Percentiles rank a stretch among this genome's conserved stretches.
Conservation (phyloP, 2,329 filamentous ascomycete species). For the Cladosporium sp. region DNA sequence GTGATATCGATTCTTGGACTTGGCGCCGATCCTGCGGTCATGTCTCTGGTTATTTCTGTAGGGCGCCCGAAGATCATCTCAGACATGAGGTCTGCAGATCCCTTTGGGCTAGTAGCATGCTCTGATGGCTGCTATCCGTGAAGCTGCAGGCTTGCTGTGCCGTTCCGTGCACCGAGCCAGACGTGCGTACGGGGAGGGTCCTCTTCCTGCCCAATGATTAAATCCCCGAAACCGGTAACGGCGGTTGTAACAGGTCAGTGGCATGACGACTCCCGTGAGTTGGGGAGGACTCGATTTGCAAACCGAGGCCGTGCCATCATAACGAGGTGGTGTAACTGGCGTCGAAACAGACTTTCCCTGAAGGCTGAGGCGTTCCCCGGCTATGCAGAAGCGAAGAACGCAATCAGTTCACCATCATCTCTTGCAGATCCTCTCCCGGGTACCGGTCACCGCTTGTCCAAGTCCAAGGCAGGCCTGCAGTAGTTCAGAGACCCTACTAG, state of each 20-base stretch:
- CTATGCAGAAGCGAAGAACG: background rate
- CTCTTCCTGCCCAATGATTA: conserved; percentile 8
- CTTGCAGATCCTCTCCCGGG: conserved; percentile 15
- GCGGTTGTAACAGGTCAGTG: conserved; percentile 15
- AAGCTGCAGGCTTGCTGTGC: conserved; percentile 19
- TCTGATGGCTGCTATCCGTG: conserved; percentile 5
- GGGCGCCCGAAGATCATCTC: background rate
- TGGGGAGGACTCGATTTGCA: conserved; percentile 12
- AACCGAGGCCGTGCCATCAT: conserved; percentile 12
- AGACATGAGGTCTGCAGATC: conserved; percentile 15
- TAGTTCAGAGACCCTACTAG: background rate
- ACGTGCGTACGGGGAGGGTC: background rate
- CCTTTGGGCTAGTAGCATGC: background rate
- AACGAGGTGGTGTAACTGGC: background rate
- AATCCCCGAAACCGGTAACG: conserved; percentile 2
- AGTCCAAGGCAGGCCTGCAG: background rate
- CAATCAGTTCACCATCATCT: background rate
- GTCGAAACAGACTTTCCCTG: background rate
- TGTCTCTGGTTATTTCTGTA: background rate
- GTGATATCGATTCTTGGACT: background rate
- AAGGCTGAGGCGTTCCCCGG: background rate
- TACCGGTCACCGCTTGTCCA: conserved; percentile 18
- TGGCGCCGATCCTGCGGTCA: background rate
- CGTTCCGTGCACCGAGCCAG: conserved; percentile 19
- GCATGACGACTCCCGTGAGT: conserved; percentile 6